Evolutionary conservation across 2,329 filamentous ascomycete species (phyloP), one percentile per base, ranked within the genome.

Genomic region (Diaporthe longicolla): DNA sequence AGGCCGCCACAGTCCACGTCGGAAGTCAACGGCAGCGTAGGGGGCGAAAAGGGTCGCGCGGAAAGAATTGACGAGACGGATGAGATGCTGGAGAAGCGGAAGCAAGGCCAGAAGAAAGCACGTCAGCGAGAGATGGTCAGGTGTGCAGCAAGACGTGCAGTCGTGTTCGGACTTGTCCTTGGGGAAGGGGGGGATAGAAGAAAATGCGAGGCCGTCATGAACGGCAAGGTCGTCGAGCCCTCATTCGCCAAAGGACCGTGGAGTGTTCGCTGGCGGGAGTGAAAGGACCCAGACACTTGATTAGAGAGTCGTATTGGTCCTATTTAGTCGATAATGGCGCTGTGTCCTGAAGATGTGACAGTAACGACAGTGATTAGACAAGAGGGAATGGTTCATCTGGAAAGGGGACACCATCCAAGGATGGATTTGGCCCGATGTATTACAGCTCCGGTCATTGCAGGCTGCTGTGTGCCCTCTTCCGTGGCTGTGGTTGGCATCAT

Each of bases 231-330:
- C 4, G 89, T 91, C 0, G 90, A 92, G 78, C 85, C 88, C 4
- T 89, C 87, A 73, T 92, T 88, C 80, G 89, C 89, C 0, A 92
- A 91, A 76, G 89, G 89, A 0, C 86, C 91, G 59, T 92, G 89
- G 89, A 84, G 84, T 0, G 84, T 91, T 15, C 79, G 89, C 74
- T 91, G 89, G 89, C 84, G 89, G 74, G 88, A 90, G 48, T 79
- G 58, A 76, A 71, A n/a, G n/a, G 19, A 3, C 24, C 4, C 24
- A 70, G 17, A 35, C n/a, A 11, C 45, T 50, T 50, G 48, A 8
- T 24, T 13, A 13, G 48, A 1, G n/a, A 11, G 3, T n/a, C 3
- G 48, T n/a, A 50, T 24, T 24, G 21, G 13, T 40, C 40, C 57
- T 24, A 32, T 1, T 24, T 4, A 8, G 21, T 19, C 21, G 35